Conservation (phyloP, 169 alveolate genomes). For the Neospora caninum region DNA sequence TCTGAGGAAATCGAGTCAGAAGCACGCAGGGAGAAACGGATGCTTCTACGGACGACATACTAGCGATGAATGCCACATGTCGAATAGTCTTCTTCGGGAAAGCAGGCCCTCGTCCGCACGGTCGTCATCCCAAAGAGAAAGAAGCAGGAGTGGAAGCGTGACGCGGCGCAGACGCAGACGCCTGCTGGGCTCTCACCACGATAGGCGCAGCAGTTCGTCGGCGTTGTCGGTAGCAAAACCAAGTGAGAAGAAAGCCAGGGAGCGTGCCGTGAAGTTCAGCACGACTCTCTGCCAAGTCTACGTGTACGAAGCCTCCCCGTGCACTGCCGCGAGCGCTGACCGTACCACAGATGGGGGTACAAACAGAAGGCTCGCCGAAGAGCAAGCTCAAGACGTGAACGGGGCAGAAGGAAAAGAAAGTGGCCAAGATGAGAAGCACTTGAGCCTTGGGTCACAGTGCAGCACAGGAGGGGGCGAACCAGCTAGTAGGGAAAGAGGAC, state of each 20-base stretch:
- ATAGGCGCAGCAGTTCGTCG: background rate
- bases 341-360: too few species aligned
- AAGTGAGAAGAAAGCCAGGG: background rate
- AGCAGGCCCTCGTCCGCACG: background rate
- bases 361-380: too few species aligned
- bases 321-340: background rate
- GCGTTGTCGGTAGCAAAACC: background rate
- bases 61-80: background rate
- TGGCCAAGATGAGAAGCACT: too few species aligned
- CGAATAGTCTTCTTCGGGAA: background rate
- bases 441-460: too few species aligned
- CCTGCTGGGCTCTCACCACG: background rate
- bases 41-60: background rate
- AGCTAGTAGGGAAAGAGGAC: too few species aligned
- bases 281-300: background rate
- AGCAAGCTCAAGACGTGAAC: too few species aligned
- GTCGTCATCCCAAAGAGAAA: background rate
- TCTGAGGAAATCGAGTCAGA: background rate
- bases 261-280: background rate
- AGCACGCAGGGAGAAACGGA: background rate
- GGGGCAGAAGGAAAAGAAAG: too few species aligned
- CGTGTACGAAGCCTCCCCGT: constrained; percentile 17
- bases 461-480: too few species aligned
- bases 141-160: background rate
- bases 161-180: constrained; percentile 1